These are phyloP conservation scores for Naematelia encephala DNA, from an alignment of 768 basidiomycete species.

Conservation along the genomic window DNA sequence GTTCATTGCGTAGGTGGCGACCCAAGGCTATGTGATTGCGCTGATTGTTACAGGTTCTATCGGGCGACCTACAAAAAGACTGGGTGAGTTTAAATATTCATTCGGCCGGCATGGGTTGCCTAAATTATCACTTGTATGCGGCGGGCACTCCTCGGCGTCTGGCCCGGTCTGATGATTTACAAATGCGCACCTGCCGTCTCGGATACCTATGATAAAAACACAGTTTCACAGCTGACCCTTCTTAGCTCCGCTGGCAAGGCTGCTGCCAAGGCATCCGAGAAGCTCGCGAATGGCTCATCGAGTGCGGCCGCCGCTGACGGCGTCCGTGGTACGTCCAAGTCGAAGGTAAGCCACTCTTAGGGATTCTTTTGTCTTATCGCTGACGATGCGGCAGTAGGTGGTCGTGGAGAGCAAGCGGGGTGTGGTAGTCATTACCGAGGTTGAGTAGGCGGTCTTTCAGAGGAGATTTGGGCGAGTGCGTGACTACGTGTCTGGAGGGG, in stretches of 20 bases:
- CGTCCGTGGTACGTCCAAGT: slow-evolving; percentile 40
- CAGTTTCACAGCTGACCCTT: not conserved
- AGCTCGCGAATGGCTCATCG: slow-evolving; percentile 9
- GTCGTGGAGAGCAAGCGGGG: slow-evolving; percentile 23
- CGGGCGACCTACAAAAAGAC: slow-evolving; percentile 50
- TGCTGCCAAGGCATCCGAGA: slow-evolving; percentile 30
- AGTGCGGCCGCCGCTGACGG: slow-evolving; percentile 16
- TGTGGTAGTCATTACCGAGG: slow-evolving; percentile 29
- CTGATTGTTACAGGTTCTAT: slow-evolving; percentile 46
- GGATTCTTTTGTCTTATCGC: not conserved
- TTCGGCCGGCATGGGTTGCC: too few species aligned
- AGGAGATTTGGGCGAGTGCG: too few species aligned
- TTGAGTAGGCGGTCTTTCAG: slow-evolving; percentile 13
- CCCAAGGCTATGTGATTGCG: slow-evolving; percentile 21
- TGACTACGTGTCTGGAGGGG: too few species aligned
- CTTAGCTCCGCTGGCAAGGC: slow-evolving; percentile 23
- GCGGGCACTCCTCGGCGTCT: too few species aligned
- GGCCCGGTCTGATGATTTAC: not conserved
- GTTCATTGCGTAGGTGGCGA: slow-evolving; percentile 83
- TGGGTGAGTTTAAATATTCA: slow-evolving; percentile 6
- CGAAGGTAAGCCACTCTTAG: slow-evolving; percentile 35
- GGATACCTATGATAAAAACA: not conserved
- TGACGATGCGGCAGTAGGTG: slow-evolving; percentile 36
- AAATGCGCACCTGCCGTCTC: not conserved
- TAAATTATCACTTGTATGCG: not conserved